A percentile compares a stretch with the other conserved stretches of the same genome.
Evolutionary conservation across 768 basidiomycete species (phyloP).

Genomic region (Termitomyces sp.): DNA sequence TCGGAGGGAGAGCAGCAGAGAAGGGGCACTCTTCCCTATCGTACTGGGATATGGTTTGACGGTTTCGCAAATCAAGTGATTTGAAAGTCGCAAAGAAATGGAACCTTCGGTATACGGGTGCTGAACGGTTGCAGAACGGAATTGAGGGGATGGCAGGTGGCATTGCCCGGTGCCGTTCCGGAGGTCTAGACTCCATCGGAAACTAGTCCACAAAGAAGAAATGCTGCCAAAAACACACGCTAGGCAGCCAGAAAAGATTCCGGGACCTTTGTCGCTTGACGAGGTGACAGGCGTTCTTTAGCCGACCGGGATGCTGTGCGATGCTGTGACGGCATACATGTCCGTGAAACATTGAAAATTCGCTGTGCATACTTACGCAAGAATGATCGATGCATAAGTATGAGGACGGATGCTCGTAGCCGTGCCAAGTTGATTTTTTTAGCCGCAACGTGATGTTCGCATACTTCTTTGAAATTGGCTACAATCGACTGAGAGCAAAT

Average conservation of each 20-base stretch:
- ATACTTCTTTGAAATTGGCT: slow-evolving; percentile 8
- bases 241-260: too few relatives aligned
- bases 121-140: background rate
- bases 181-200: slow-evolving; percentile 2
- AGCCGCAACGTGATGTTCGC: slow-evolving; percentile 1
- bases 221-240: background rate
- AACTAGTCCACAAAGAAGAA: background rate
- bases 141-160: background rate
- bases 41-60: background rate
- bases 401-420: background rate
- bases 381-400: slow-evolving; percentile 3
- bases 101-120: background rate
- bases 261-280: background rate
- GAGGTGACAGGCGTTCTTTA: background rate
- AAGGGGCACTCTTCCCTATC: background rate
- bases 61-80: background rate
- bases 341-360: background rate
- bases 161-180: slow-evolving; percentile 10
- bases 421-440: slow-evolving; percentile 4
- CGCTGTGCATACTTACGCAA: background rate
- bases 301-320: background rate
- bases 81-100: background rate
- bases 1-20: slow-evolving; percentile 3
- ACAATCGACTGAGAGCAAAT: slow-evolving; percentile 3
- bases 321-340: background rate